Evolutionary conservation across 352 stramenopile genomes (phyloP).

Genomic region (Detonula confervacea): DNA sequence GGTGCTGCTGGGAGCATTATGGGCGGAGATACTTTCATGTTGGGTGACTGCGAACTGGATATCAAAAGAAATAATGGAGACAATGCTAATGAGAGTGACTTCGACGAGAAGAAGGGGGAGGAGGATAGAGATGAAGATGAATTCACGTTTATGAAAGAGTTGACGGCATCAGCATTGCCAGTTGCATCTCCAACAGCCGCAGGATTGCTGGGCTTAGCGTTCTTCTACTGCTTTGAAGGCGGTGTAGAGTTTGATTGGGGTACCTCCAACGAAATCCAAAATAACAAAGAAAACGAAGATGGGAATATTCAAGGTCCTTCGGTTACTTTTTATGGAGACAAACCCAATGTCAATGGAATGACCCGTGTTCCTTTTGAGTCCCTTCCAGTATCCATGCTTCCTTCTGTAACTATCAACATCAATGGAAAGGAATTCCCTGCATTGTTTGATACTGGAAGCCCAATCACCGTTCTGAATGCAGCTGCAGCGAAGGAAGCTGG

Average conservation of each 20-base stretch:
- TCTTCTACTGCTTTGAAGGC: conserved; percentile 79
- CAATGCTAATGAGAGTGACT: background rate
- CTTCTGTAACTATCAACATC: conserved; percentile 63
- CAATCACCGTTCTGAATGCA: conserved; percentile 76
- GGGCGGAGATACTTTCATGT: conserved; percentile 66
- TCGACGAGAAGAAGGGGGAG: conserved; percentile 1
- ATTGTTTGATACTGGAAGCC: conserved; percentile 77
- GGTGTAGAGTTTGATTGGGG: conserved; percentile 74
- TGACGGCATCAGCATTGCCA: conserved; percentile 75
- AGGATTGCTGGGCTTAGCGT: conserved; percentile 66
- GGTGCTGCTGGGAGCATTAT: conserved; percentile 55
- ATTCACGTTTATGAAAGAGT: conserved; percentile 75
- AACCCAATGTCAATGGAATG: conserved; percentile 37
- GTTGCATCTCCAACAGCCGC: conserved; percentile 66
- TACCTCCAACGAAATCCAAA: background rate
- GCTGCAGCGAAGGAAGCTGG: conserved; percentile 60
- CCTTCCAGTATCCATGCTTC: conserved; percentile 62
- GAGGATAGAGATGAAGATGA: conserved; percentile 25
- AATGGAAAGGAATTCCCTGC: conserved; percentile 71
- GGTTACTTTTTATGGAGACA: conserved; percentile 69
- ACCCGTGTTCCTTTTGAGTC: conserved; percentile 52
- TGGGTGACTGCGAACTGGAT: conserved; percentile 72
- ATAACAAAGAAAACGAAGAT: background rate
- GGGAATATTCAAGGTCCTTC: conserved; percentile 25
- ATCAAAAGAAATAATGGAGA: conserved; percentile 10